Evolutionary conservation across 106 monocot species (phyloP).

Genomic region (Phalaenopsis aphrodite): DNA sequence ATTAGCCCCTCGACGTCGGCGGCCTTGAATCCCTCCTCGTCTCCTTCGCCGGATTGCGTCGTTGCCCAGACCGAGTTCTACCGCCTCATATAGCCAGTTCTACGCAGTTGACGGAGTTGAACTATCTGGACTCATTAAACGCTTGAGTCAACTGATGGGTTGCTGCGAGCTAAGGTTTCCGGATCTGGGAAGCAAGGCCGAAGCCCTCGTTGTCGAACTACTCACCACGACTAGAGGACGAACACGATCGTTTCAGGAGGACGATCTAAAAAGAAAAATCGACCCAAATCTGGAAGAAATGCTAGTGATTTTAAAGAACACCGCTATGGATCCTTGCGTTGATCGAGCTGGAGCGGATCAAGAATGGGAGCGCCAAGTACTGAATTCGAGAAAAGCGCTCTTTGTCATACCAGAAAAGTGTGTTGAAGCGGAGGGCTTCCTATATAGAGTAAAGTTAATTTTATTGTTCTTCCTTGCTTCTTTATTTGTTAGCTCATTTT

Average conservation of each 20-base stretch:
- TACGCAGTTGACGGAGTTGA: background rate
- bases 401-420: background rate
- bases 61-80: background rate
- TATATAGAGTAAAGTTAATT: background rate
- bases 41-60: background rate
- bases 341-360: constrained; percentile 2
- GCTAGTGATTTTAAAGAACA: background rate
- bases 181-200: constrained; percentile 1
- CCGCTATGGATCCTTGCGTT: constrained; percentile 6
- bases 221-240: background rate
- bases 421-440: background rate
- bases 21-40: background rate
- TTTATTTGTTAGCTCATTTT: background rate
- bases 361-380: constrained; percentile 2
- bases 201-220: constrained; percentile 4
- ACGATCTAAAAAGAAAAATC: background rate
- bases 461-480: background rate
- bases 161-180: constrained; percentile 1
- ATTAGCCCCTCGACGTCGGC: background rate
- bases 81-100: background rate
- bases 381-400: background rate
- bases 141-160: background rate
- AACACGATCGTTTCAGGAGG: background rate
- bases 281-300: background rate
- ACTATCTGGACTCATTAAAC: constrained; percentile 1